Evolutionary conservation across 768 basidiomycete genomes (phyloP), one percentile per base, ranked within the genome.

Genomic region (Termitomyces sp.): DNA sequence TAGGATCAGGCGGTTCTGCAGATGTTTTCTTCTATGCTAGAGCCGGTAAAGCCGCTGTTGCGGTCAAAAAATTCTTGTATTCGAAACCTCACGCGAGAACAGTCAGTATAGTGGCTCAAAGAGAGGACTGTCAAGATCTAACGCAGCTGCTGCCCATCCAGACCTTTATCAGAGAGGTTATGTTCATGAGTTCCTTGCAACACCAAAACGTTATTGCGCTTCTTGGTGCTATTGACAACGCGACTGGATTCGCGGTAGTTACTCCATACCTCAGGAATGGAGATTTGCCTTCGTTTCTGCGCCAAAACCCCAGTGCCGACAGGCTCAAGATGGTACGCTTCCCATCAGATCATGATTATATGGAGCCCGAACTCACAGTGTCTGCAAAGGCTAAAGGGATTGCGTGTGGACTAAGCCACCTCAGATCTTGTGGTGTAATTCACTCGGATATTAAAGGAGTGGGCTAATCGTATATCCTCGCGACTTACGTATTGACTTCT

Each of bases 401-500:
- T 20, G 50, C 59, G 4, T 40, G 32, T 32, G 59, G 59, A 13
- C 18, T 60, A 6, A 22, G 32, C 9, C 32, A 60, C 36, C 59
- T 60, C 22, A 60, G 46, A 30, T 30, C 20, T n/a, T 53, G 55
- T 52, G 50, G 55, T 1, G 32, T 60, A 1, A 43, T 56, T 7
- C 59, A 60, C 18, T 55, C 55, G 1, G 59, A 60, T 27, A 26
- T 60, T 10, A 60, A 60, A 53, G 55, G 49, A 43, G 59, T 60
- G n/a, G 42, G 59, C 27, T 44, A 32, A 5, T 2, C 7, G 6
- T 20, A 37, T 34, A 12, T 22, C 20, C 9, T 34, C 27, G 12
- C 14, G 12, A 24, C 46, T 26, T 2, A 16, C 9, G 3, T 9
- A 33, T n/a, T 32, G 22, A 48, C 8, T n/a, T 36, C 12, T 37